Conservation (phyloP, 805 yeast species). For the Osmozyma mogii region DNA sequence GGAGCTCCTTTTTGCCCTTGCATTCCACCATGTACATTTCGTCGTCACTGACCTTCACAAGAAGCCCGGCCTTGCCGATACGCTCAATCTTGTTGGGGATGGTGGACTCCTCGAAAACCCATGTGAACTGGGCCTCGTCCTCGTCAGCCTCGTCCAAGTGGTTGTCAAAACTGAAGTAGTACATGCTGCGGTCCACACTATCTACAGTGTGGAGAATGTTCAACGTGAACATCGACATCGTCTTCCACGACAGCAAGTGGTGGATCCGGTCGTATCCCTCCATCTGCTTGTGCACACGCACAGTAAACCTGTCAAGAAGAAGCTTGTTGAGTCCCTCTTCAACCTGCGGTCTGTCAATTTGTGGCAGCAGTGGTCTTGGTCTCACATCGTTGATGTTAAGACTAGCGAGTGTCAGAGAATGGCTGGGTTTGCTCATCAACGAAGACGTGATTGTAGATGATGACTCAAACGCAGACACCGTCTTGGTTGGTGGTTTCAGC, state of each 20-base stretch:
- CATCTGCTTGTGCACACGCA: slow-evolving; percentile 31
- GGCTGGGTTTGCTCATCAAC: slow-evolving; percentile 25
- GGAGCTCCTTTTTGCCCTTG: slow-evolving; percentile 35
- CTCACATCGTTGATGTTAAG: slow-evolving; percentile 2
- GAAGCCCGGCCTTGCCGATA: slow-evolving; percentile 37
- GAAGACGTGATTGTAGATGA: slow-evolving; percentile 28
- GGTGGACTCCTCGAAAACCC: slow-evolving; percentile 27
- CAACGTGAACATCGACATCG: slow-evolving; percentile 32
- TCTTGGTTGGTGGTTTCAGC: neutral
- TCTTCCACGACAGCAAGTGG: slow-evolving; percentile 36
- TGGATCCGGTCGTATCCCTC: slow-evolving; percentile 21
- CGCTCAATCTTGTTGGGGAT: slow-evolving; percentile 22
- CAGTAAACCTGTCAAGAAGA: slow-evolving; percentile 23
- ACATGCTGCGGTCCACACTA: slow-evolving; percentile 16
- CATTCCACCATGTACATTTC: slow-evolving; percentile 37
- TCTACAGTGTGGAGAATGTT: slow-evolving; percentile 23
- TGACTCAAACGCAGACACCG: slow-evolving; percentile 12
- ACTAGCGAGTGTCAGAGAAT: slow-evolving; percentile 15
- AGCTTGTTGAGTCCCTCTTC: slow-evolving; percentile 9
- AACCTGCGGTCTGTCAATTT: neutral
- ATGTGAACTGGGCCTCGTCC: slow-evolving; percentile 12
- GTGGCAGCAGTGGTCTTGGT: slow-evolving; percentile 10
- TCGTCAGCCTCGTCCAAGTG: slow-evolving; percentile 5
- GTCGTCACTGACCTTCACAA: slow-evolving; percentile 22
- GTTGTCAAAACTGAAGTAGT: slow-evolving; percentile 20